phyloP scores from a whole-genome alignment of 805 yeast genomes.

The Metschnikowia corniflorae region DNA sequence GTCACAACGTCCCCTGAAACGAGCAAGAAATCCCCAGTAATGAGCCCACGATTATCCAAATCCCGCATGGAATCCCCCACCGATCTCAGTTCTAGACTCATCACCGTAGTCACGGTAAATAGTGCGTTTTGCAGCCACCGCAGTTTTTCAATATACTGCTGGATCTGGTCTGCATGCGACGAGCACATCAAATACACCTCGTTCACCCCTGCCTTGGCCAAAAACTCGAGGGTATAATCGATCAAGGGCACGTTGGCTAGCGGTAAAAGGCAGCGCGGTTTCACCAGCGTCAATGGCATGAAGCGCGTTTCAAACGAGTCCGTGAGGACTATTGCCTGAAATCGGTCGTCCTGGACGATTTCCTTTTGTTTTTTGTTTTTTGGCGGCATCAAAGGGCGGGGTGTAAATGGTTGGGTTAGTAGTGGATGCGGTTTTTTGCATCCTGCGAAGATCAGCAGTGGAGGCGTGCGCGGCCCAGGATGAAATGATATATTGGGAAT shows the following conservation, averaged over 20 bases:
- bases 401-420: conserved; percentile 1
- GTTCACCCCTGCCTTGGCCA: conserved; percentile 84
- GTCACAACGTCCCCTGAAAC: conserved; percentile 96
- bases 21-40: conserved; percentile 83
- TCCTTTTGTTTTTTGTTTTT: conserved; percentile 53
- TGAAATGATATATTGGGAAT: no score
- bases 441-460: no score
- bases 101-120: conserved; percentile 71
- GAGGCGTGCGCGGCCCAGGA: conserved; percentile 5
- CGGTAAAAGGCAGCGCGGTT: conserved; percentile 89
- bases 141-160: conserved; percentile 69
- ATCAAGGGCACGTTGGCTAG: conserved; percentile 90
- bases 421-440: background rate
- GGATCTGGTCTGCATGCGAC: conserved; percentile 85
- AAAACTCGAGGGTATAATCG: conserved; percentile 91
- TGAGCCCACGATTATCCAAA: conserved; percentile 83
- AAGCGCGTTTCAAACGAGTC: conserved; percentile 92
- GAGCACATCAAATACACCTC: conserved; percentile 91
- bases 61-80: conserved; percentile 98
- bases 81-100: conserved; percentile 82
- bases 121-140: conserved; percentile 78
- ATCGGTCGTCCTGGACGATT: conserved; percentile 61
- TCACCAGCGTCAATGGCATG: conserved; percentile 82
- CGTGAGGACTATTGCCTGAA: conserved; percentile 92
- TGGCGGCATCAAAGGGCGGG: conserved; percentile 36